Percentiles rank a stretch among this genome's conserved stretches.
Conservation (phyloP, 345 rosid genomes). For the Durio zibethinus region DNA sequence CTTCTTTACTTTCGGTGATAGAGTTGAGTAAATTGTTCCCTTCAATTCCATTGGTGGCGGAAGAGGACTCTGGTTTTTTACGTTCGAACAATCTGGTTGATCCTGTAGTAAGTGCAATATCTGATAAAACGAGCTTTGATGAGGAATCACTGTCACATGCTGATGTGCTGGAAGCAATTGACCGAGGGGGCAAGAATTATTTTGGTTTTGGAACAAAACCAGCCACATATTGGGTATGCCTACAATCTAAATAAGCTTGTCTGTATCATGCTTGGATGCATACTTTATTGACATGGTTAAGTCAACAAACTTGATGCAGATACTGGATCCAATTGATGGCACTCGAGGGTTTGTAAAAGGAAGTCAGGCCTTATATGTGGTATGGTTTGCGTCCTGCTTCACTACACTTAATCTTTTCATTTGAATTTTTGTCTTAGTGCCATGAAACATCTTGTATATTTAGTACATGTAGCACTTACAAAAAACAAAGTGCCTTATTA, state of each 20-base stretch:
- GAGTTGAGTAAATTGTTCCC: slow-evolving; percentile 77
- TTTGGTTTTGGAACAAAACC: slow-evolving; percentile 55
- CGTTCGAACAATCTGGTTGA: slow-evolving; percentile 61
- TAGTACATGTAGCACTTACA: background rate
- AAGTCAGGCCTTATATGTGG: slow-evolving; percentile 79
- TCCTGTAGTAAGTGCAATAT: slow-evolving; percentile 58
- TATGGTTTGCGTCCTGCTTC: slow-evolving; percentile 27
- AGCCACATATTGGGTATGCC: slow-evolving; percentile 82
- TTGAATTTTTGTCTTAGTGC: slow-evolving; percentile 5
- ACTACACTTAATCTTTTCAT: background rate
- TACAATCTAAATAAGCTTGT: background rate
- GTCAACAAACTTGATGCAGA: slow-evolving; percentile 38
- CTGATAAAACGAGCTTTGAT: slow-evolving; percentile 36
- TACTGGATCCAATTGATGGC: slow-evolving; percentile 91
- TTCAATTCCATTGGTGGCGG: slow-evolving; percentile 85
- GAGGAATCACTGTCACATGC: slow-evolving; percentile 44
- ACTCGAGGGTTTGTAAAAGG: slow-evolving; percentile 78
- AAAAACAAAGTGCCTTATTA: background rate
- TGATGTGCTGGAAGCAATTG: slow-evolving; percentile 78
- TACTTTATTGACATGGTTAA: slow-evolving; percentile 3
- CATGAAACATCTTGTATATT: background rate
- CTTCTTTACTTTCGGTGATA: slow-evolving; percentile 28
- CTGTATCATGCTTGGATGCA: background rate
- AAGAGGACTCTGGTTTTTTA: slow-evolving; percentile 77
- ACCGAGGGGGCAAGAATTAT: slow-evolving; percentile 69